Percentiles rank a stretch among this genome's conserved stretches.
These are phyloP conservation scores for Aspergillus steynii DNA, from an alignment of 495 filamentous ascomycete species.

Conservation along the genomic window DNA sequence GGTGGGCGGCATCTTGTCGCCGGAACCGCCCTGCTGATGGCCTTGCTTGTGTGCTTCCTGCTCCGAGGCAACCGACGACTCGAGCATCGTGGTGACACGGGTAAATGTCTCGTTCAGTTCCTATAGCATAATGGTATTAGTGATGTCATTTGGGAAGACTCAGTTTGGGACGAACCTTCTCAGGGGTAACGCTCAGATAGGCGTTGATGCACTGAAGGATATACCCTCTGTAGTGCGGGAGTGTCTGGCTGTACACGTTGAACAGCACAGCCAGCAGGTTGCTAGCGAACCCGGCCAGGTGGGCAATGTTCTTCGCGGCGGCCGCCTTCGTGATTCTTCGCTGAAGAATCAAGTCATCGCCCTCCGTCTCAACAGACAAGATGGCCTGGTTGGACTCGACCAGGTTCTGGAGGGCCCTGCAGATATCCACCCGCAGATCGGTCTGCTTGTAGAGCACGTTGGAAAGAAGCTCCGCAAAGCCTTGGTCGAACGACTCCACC, in stretches of 20 bases:
- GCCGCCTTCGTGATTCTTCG: conserved; percentile 70
- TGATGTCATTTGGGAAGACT: conserved; percentile 5
- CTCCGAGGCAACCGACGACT: conserved; percentile 59
- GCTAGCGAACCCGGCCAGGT: conserved; percentile 74
- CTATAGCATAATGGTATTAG: conserved; percentile 31
- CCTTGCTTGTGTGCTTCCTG: conserved; percentile 56
- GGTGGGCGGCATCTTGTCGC: conserved; percentile 83
- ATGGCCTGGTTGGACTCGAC: conserved; percentile 90
- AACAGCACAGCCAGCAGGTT: conserved; percentile 94
- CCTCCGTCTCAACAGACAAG: conserved; percentile 55
- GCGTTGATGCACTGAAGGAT: conserved; percentile 93
- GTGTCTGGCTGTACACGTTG: conserved; percentile 94
- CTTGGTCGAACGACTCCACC: conserved; percentile 72
- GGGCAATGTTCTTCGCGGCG: conserved; percentile 74
- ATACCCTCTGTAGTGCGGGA: conserved; percentile 86
- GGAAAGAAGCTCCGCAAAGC: conserved; percentile 87
- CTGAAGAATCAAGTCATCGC: conserved; percentile 69
- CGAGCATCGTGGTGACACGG: conserved; percentile 81
- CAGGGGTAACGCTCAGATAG: conserved; percentile 82
- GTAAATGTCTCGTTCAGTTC: conserved; percentile 86
- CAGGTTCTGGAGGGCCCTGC: conserved; percentile 77
- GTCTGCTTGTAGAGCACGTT: conserved; percentile 92
- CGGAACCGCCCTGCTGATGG: conserved; percentile 55
- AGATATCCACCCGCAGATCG: conserved; percentile 81
- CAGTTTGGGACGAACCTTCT: conserved; percentile 43